Evolutionary conservation across 2,329 filamentous ascomycete genomes (phyloP), one percentile per base, ranked within the genome.

Genomic region (Ceratocystis variospora): DNA sequence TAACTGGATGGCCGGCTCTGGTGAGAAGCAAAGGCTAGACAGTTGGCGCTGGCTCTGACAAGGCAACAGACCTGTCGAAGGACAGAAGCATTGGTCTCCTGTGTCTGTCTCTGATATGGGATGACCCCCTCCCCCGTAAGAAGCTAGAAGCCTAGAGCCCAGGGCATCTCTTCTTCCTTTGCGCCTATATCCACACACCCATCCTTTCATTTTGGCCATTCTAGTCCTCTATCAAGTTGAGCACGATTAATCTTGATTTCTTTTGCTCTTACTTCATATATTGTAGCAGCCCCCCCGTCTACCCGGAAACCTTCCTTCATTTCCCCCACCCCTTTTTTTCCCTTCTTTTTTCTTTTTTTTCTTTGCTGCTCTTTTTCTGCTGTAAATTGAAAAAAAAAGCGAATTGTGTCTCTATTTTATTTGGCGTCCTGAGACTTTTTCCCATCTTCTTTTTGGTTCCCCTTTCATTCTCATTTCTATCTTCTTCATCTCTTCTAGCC

Each of bases 241-340:
- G 48, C 48, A 50, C 48, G 48, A 53, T 53, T 48, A 33, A 46
- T 62, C n/a, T 5, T 37, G 15, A 0, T 50, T 19, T 50, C 50
- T 45, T 61, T 50, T 17, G 17, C 25, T 55, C 63, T 59, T 15
- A 44, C 50, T 53, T 59, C 64, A 57, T 46, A 65, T 61, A 61
- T 61, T 33, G 53, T 61, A 22, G 53, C 53, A 41, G 53, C 48
- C 25, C 53, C 53, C 53, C 57, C 53, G 64, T 65, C 57, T 22
- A 33, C 61, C 44, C 37, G 31, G 28, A 57, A 48, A 53, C 44
- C 46, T 53, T 55, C 55, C 31, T 61, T n/a, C 25, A 25, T 53
- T 61, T 57, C 55, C 31, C 37, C 45, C 45, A 37, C 31, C 25
- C 46, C 53, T 28, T 22, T 61, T 66, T 48, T 61, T n/a, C 22